Evolutionary conservation across 805 yeast species (phyloP), one percentile per base, ranked within the genome.

Genomic region (Phaffomyces antillensis): DNA sequence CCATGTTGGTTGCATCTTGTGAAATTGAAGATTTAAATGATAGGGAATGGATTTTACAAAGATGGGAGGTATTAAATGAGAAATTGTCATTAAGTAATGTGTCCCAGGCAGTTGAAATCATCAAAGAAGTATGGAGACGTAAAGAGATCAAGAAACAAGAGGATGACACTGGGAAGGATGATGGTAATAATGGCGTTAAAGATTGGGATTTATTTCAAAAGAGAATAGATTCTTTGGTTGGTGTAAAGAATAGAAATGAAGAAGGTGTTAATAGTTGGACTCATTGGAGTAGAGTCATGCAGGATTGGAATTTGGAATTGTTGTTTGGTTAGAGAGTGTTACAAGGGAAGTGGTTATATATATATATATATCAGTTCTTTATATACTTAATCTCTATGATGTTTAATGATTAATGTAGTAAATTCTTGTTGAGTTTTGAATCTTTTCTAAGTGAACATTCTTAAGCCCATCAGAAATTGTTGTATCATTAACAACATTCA

Each of bases 281-380:
- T 7, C 86, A 82, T 59, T 82, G 88, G 88, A 75, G 79, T 45
- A 65, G 76, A 0, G 78, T 82, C 15, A 82, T 82, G 86, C 73
- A 75, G 52, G 86, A 82, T 51, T 81, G 88, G 87, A 79, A 80
- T 1, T 80, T 87, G 86, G 87, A 82, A 56, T 82, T 82, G 10
- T 59, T 81, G 32, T 64, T 82, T 41, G 86, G 60, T 3, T 40
- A 39, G 30, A 9, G 5, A 20, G 23, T 20, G n/a, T n/a, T n/a
- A n/a, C n/a, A n/a, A n/a, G n/a, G 23, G 23, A 20, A 5, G 23
- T 20, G 30, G 20, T 16, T 32, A 8, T 32, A 32, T 32, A 16
- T 32, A 32, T 32, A 8, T 4, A 31, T 31, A 32, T 16, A 32
- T 16, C 7, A 16, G 20, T 32, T 10, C 10, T 32, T n/a, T n/a